Evolutionary conservation across 2,329 filamentous ascomycete genomes (phyloP), one percentile per base, ranked within the genome.

Genomic region (Samsoniella hepiali): DNA sequence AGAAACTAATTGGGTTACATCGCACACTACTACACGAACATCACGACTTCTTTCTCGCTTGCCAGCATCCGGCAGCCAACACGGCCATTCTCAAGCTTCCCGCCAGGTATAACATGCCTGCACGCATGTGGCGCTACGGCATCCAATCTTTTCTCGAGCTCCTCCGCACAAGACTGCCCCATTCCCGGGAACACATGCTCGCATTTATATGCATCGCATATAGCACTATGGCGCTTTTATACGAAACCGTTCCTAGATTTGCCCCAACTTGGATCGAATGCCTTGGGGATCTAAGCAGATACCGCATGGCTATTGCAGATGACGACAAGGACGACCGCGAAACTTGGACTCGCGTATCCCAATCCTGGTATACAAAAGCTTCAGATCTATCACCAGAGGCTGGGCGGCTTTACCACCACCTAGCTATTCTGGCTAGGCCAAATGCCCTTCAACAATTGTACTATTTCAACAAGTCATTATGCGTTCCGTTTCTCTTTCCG

Each of bases 241-340:
- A 93, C 64, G 94, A 98, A 69, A 96, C 91, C 0, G 91, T 97
- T 0, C 88, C 90, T 0, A 82, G 84, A 0, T 97, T 96, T 67
- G 85, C 90, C 59, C 90, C 95, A 63, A 97, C 91, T 0, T 98
- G 94, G 94, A 91, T 96, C 9, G 94, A 97, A 68, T 97, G 93
- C 60, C 78, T 98, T 0, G 94, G 94, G 0, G 93, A 98, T 71
- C 76, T 98, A 0, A 90, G 89, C 0, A 81, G 93, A 27, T 97
- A 96, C 51, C 74, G 83, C 0, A 97, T 97, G 93, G 92, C 93
- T 0, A 93, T 97, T 51, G 93, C 97, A 72, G 90, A 96, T 47
- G 86, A 90, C 32, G 89, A 95, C 66, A 81, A 90, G 27, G 77
- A 84, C 2, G 90, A 94, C 62, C 80, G 90, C 1, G 91, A 96